Conservation (phyloP, 2,329 filamentous ascomycete species). For the Stagonosporopsis chrysanthemi region DNA sequence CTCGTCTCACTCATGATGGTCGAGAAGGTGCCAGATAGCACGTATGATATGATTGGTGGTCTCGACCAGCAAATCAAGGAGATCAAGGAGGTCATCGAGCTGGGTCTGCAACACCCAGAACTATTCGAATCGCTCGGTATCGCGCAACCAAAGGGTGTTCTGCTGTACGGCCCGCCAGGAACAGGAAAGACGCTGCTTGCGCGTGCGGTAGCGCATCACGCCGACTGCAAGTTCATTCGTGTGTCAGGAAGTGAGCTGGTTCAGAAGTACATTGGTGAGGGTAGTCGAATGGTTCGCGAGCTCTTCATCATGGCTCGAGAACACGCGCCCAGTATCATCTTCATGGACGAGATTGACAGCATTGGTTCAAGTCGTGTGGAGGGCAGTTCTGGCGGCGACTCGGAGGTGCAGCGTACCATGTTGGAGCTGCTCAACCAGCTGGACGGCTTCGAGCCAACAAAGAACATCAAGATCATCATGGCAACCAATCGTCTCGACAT, state of each 20-base stretch:
- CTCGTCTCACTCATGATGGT: slow-evolving; percentile 99
- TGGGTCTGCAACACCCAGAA: slow-evolving; percentile 97
- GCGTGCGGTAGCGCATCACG: slow-evolving; percentile 95
- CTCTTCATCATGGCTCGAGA: slow-evolving; percentile 99
- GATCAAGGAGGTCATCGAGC: slow-evolving; percentile 99
- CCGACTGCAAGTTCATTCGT: slow-evolving; percentile 98
- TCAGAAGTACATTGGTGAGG: slow-evolving; percentile 99
- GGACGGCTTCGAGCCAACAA: slow-evolving; percentile 97
- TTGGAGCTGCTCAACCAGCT: slow-evolving; percentile 97
- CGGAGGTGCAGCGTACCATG: slow-evolving; percentile 98
- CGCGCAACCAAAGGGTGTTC: slow-evolving; percentile 95
- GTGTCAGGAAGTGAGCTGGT: slow-evolving; percentile 96
- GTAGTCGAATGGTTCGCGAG: slow-evolving; percentile 97
- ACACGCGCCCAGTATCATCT: slow-evolving; percentile 98
- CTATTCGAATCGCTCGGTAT: slow-evolving; percentile 99
- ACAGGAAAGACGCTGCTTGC: slow-evolving; percentile 97
- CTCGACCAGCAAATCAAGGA: slow-evolving; percentile 99
- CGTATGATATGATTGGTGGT: slow-evolving; percentile 99
- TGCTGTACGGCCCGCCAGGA: slow-evolving; percentile 94
- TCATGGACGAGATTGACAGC: slow-evolving; percentile 99
- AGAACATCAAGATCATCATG: slow-evolving; percentile 99
- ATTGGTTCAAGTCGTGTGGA: slow-evolving; percentile 98
- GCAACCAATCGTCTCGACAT: slow-evolving; percentile 98
- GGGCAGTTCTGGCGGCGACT: slow-evolving; percentile 92
- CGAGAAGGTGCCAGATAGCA: slow-evolving; percentile 98